Percentiles rank a stretch among this genome's conserved stretches.
phyloP scores from a whole-genome alignment of 176 grass and related monocot genomes.

The Zoysia pacifica region DNA sequence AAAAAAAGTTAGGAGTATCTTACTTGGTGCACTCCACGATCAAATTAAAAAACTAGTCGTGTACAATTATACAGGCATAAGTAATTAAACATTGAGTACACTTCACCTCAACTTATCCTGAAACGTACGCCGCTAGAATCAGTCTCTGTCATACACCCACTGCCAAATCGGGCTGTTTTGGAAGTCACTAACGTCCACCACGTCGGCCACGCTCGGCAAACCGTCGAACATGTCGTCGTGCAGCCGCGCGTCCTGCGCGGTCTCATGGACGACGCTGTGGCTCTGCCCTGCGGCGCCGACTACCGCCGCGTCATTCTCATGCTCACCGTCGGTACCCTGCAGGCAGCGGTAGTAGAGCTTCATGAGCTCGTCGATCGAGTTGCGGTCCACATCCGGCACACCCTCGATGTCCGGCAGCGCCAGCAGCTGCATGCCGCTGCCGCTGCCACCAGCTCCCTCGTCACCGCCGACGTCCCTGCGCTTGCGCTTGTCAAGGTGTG shows the following conservation, averaged over 20 bases:
- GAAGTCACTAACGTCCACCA: slow-evolving; percentile 40
- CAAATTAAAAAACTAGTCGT: not conserved
- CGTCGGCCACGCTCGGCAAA: slow-evolving; percentile 21
- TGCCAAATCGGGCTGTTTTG: slow-evolving; percentile 30
- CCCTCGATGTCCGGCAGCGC: slow-evolving; percentile 28
- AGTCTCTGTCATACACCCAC: slow-evolving; percentile 26
- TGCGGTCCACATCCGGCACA: slow-evolving; percentile 32
- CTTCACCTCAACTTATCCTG: not conserved
- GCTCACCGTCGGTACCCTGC: slow-evolving; percentile 28
- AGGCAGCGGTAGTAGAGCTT: slow-evolving; percentile 47
- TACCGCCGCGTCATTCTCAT: not conserved
- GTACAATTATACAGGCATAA: slow-evolving; percentile 16
- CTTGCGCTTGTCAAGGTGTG: slow-evolving; percentile 39
- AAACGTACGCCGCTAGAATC: not conserved
- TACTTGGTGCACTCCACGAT: too few species aligned
- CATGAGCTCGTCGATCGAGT: slow-evolving; percentile 52
- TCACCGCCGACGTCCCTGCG: not conserved
- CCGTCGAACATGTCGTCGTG: slow-evolving; percentile 10
- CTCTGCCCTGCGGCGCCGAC: slow-evolving; percentile 16
- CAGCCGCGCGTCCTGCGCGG: not conserved
- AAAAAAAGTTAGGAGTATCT: too few species aligned
- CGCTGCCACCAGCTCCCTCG: not conserved
- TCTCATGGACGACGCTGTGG: not conserved
- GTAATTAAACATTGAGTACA: not conserved
- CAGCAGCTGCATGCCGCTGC: not conserved